Evolutionary conservation across 2,329 filamentous ascomycete genomes (phyloP), one percentile per base, ranked within the genome.

Genomic region (Grosmannia clavigera): DNA sequence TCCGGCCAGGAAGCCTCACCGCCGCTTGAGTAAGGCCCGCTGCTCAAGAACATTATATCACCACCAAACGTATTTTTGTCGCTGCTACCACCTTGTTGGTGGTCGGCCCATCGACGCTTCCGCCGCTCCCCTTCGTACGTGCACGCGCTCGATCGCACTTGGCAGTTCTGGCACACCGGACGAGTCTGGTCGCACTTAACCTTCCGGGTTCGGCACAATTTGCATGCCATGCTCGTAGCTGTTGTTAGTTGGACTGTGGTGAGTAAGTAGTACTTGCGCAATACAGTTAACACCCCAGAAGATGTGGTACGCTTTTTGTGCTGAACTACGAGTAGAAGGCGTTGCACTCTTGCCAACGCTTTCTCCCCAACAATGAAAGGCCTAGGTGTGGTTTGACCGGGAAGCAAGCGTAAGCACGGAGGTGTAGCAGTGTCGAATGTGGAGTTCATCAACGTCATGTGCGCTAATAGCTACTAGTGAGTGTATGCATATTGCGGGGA

Each of bases 101-200:
- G 14, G 22, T 52, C 22, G 31, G 53, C 31, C 53, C 54, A 48
- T 4, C 58, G 53, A 22, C 59, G 55, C 38, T 54, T 53, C 5
- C 59, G 59, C 29, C 59, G 59, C 59, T 61, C 59, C 40, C 59
- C 59, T 27, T 52, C 59, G 25, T 61, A 61, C 14, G 59, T 58
- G 38, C 59, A 61, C 55, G 58, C 55, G 31, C 50, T 58, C 11
- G 46, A 31, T 9, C 59, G 51, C 1, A 53, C 12, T 33, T 53
- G 51, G 61, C 61, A 64, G 53, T 59, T 61, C 46, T 60, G 57
- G 55, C 62, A 64, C 11, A 52, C 55, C 43, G 62, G 62, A 57
- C 57, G 60, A 3, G 61, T 61, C 22, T 52, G 58, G 52, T 59
- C 58, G 52, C 58, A 59, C 58, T 55, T 59, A 52, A 59, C 50